phyloP scores from a whole-genome alignment of 768 basidiomycete species.

The Lactarius evosmus region DNA sequence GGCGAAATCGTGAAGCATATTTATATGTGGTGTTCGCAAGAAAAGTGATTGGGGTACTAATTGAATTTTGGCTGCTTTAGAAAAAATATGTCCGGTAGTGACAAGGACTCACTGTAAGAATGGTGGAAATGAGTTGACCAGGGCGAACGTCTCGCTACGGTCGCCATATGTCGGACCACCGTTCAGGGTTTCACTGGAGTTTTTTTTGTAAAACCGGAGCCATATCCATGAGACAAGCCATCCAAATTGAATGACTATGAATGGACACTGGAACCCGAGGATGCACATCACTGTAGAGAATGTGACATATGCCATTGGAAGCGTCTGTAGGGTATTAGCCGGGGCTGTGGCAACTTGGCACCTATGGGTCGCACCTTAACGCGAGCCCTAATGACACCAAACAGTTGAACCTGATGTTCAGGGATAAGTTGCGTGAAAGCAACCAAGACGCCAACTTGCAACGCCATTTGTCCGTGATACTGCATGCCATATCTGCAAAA shows the following conservation, averaged over 20 bases:
- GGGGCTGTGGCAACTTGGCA: neutral
- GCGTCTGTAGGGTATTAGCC: slow-evolving; percentile 47
- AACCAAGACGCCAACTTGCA: slow-evolving; percentile 86
- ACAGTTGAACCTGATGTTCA: slow-evolving; percentile 93
- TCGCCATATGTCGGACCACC: slow-evolving; percentile 82
- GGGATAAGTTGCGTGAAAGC: slow-evolving; percentile 98
- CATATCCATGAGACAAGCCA: slow-evolving; percentile 97
- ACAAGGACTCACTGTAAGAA: slow-evolving; percentile 67
- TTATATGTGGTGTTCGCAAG: slow-evolving; percentile 67
- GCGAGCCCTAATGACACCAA: slow-evolving; percentile 78
- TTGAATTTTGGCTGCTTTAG: neutral
- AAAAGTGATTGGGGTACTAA: slow-evolving; percentile 66
- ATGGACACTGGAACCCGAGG: slow-evolving; percentile 83
- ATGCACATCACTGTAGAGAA: slow-evolving; percentile 83
- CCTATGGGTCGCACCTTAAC: slow-evolving; percentile 65
- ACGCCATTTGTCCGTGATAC: slow-evolving; percentile 90
- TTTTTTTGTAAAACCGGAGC: slow-evolving; percentile 95
- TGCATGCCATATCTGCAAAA: slow-evolving; percentile 71
- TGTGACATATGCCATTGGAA: slow-evolving; percentile 94
- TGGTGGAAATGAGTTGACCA: slow-evolving; percentile 96
- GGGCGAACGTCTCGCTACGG: slow-evolving; percentile 92
- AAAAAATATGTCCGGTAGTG: neutral
- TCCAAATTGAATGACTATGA: slow-evolving; percentile 96
- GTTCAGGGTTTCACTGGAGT: slow-evolving; percentile 57
- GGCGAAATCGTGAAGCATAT: slow-evolving; percentile 62